Conservation (phyloP, 495 filamentous ascomycete species). For the Penicillium antarcticum region DNA sequence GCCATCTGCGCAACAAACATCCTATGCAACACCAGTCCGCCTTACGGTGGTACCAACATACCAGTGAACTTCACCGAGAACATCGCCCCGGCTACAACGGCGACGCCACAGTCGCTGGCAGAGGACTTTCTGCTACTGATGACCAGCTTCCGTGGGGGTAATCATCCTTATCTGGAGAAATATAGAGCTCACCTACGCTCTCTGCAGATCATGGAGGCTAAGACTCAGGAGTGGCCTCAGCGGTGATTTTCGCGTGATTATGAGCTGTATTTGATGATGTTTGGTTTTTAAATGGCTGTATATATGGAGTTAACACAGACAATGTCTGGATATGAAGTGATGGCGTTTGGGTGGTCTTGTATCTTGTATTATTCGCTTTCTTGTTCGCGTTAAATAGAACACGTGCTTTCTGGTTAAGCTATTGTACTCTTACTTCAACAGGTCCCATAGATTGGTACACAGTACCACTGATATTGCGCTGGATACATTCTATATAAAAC, state of each 20-base stretch:
- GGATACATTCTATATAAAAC: no score
- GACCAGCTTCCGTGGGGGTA: slow-evolving; percentile 37
- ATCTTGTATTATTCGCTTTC: background rate
- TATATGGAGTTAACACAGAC: no score
- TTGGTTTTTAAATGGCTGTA: background rate
- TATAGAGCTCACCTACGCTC: slow-evolving; percentile 31
- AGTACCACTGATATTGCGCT: no score
- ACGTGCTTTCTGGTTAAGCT: no score
- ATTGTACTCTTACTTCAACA: no score
- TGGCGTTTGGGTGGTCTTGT: no score
- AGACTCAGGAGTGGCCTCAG: slow-evolving; percentile 16
- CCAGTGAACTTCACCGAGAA: slow-evolving; percentile 15
- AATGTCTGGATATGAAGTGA: no score
- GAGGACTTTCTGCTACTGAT: slow-evolving; percentile 34
- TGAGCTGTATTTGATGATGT: background rate
- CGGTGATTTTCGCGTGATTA: no score
- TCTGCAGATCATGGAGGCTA: slow-evolving; percentile 17
- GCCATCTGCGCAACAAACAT: slow-evolving; percentile 36
- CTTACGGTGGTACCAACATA: slow-evolving; percentile 15
- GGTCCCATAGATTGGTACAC: no score
- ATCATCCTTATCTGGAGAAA: slow-evolving; percentile 37
- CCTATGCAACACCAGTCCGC: slow-evolving; percentile 28
- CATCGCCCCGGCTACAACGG: slow-evolving; percentile 6
- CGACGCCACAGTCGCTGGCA: slow-evolving; percentile 27
- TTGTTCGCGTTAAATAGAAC: no score